Percentiles rank a stretch among this genome's conserved stretches.
phyloP scores from a whole-genome alignment of 495 filamentous ascomycete species.

The Hyaloscypha finlandica region DNA sequence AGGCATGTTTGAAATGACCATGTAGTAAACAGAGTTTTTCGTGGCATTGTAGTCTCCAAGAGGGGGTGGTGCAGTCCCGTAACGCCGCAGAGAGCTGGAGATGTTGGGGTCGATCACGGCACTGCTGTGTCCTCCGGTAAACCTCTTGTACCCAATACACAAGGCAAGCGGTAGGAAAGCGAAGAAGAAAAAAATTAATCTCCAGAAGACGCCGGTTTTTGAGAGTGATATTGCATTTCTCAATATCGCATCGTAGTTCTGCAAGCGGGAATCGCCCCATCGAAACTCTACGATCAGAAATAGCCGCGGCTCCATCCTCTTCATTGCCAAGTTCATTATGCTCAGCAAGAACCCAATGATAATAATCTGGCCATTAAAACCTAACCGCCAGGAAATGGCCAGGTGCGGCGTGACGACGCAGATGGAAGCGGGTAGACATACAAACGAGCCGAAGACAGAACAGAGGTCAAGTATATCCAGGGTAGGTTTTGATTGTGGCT shows the following conservation, averaged over 20 bases:
- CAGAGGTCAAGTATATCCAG: conserved; percentile 4
- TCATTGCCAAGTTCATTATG: conserved; percentile 7
- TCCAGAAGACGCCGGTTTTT: neutral
- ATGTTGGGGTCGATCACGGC: conserved; percentile 3
- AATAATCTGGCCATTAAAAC: conserved; percentile 8
- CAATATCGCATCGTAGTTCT: conserved; percentile 9
- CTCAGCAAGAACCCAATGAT: conserved; percentile 6
- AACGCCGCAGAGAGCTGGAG: conserved; percentile 4
- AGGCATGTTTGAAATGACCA: conserved; percentile 1
- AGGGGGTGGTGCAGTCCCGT: conserved; percentile 3
- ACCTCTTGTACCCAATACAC: conserved; percentile 9
- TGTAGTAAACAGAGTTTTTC: conserved; percentile 3
- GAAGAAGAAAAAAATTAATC: neutral
- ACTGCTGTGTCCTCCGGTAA: conserved; percentile 6
- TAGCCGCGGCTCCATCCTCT: neutral
- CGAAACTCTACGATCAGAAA: conserved; percentile 1
- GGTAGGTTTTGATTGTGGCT: conserved; percentile 1
- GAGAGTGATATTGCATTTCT: conserved; percentile 2
- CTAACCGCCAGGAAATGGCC: neutral
- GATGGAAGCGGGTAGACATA: conserved; percentile 2
- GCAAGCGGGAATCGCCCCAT: neutral
- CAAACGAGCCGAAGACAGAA: conserved; percentile 1
- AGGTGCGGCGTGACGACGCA: conserved; percentile 2
- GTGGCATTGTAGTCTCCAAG: conserved; percentile 6
- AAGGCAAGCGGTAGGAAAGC: neutral